Percentiles rank a stretch among this genome's conserved stretches.
Conservation (phyloP, 129 eudicot genomes). For the Helianthus tuberosus region DNA sequence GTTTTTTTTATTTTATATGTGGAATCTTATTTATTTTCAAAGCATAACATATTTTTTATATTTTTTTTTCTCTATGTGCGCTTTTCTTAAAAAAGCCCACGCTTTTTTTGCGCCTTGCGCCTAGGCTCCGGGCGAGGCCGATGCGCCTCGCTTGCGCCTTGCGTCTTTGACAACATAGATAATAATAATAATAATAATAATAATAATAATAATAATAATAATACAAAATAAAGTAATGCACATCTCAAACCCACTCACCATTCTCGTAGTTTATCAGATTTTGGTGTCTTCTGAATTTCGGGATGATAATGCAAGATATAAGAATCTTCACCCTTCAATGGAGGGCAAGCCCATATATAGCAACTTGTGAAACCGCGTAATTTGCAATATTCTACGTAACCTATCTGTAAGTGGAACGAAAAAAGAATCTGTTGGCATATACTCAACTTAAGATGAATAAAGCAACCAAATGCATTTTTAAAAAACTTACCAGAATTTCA, state of each 20-base stretch:
- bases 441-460: background rate
- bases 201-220: background rate
- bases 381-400: slow-evolving; percentile 88
- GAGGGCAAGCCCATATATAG: slow-evolving; percentile 99
- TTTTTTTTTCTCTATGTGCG: too few species aligned
- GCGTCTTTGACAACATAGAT: too few species aligned
- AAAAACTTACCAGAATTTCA: slow-evolving; percentile 77
- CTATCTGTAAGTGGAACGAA: slow-evolving; percentile 56
- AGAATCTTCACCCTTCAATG: slow-evolving; percentile 96
- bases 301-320: slow-evolving; percentile 97
- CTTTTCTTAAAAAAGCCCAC: too few species aligned
- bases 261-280: slow-evolving; percentile 89
- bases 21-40: too few species aligned
- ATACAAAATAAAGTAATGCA: slow-evolving; percentile 1
- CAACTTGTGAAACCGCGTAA: slow-evolving; percentile 94
- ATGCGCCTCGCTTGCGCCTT: too few species aligned
- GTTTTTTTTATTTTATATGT: too few species aligned
- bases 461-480: slow-evolving; percentile 1
- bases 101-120: too few species aligned
- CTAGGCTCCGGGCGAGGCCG: too few species aligned
- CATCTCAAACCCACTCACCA: slow-evolving; percentile 56
- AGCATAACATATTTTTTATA: too few species aligned
- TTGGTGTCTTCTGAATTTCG: slow-evolving; percentile 96
- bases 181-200: too few species aligned
- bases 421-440: background rate